phyloP scores from a whole-genome alignment of 805 yeast species.

The Huiozyma sinensis region DNA sequence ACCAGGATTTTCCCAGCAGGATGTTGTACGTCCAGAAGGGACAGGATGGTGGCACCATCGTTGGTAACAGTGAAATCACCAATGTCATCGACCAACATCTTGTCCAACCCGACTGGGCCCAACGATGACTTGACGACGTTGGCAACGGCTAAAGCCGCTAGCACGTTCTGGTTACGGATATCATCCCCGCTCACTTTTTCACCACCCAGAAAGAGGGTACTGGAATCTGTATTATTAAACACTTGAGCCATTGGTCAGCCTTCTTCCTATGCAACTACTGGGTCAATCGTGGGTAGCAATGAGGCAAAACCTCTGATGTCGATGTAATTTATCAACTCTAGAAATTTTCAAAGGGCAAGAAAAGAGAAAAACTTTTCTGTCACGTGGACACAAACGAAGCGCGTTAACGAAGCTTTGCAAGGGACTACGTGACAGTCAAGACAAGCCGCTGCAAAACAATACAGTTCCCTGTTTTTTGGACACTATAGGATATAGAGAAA shows the following conservation, averaged over 20 bases:
- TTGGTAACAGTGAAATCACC: conserved; percentile 98
- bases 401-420: too few species aligned
- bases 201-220: conserved; percentile 89
- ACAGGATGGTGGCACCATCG: conserved; percentile 95
- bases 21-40: conserved; percentile 89
- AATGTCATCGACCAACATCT: conserved; percentile 97
- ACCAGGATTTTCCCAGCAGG: conserved; percentile 98
- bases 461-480: too few species aligned
- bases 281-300: too few species aligned
- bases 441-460: too few species aligned
- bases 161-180: conserved; percentile 87
- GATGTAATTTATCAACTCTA: too few species aligned
- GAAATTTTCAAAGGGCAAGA: too few species aligned
- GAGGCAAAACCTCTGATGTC: too few species aligned
- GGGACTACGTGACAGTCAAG: too few species aligned
- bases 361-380: too few species aligned
- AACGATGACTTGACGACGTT: conserved; percentile 78
- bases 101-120: conserved; percentile 97
- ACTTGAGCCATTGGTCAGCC: conserved; percentile 39
- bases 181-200: conserved; percentile 95
- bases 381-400: too few species aligned
- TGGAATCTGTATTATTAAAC: conserved; percentile 77
- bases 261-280: neutral
- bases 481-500: too few species aligned
- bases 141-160: conserved; percentile 83